Percentiles rank a stretch among this genome's conserved stretches.
These are phyloP conservation scores for Beauveria varroae DNA, from an alignment of 2,329 filamentous ascomycete genomes.

Conservation along the genomic window DNA sequence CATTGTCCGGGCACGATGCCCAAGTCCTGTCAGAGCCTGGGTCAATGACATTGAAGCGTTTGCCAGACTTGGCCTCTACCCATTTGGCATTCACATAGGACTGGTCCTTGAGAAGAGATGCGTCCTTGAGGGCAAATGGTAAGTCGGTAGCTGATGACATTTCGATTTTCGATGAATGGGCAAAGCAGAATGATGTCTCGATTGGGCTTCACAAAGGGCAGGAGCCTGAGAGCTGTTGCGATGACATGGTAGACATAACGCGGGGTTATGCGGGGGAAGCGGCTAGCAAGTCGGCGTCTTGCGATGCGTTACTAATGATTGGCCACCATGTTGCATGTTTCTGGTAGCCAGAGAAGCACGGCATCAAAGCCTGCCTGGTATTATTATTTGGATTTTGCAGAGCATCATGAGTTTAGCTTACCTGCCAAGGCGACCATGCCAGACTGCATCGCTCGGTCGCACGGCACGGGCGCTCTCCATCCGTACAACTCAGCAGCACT, in stretches of 20 bases:
- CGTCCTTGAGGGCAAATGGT: constrained; percentile 38
- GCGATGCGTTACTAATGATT: neutral
- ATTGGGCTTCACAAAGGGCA: neutral
- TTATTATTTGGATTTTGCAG: neutral
- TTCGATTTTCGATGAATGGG: neutral
- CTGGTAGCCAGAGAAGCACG: too few species aligned
- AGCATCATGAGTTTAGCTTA: neutral
- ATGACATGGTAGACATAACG: neutral
- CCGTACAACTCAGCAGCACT: neutral
- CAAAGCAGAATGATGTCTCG: neutral
- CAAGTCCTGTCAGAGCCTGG: constrained; percentile 43
- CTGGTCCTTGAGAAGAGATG: constrained; percentile 39
- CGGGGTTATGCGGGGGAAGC: constrained; percentile 3
- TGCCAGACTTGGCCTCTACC: constrained; percentile 35
- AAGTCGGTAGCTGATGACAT: constrained; percentile 15
- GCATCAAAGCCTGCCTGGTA: neutral
- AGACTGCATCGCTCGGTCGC: neutral
- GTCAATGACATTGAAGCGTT: constrained; percentile 45
- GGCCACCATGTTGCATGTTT: too few species aligned
- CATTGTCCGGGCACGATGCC: constrained; percentile 42
- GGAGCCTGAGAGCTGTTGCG: neutral
- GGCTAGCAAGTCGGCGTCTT: neutral
- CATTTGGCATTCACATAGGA: constrained; percentile 43
- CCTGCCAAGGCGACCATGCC: neutral
- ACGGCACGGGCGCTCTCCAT: neutral